phyloP scores from a whole-genome alignment of 768 basidiomycete genomes.

The Collybiopsis confluens region DNA sequence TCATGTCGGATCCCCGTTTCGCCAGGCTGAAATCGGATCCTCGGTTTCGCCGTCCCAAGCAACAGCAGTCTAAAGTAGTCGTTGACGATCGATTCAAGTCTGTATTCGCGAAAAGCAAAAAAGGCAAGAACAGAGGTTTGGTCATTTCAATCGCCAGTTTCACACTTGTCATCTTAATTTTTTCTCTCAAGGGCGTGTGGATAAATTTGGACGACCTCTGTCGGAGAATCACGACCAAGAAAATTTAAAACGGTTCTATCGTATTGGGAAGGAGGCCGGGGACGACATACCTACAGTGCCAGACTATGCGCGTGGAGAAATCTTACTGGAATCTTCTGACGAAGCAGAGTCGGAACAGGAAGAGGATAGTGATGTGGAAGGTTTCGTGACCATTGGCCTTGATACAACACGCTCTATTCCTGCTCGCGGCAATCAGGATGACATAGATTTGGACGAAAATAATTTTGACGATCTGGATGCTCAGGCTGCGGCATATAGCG shows the following conservation, averaged over 20 bases:
- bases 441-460: constrained; percentile 80
- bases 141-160: constrained; percentile 10
- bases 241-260: constrained; percentile 77
- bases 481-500: constrained; percentile 60
- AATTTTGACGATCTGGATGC: constrained; percentile 68
- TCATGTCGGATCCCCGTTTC: constrained; percentile 85
- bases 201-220: constrained; percentile 84
- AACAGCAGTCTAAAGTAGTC: constrained; percentile 74
- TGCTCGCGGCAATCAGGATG: constrained; percentile 39
- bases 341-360: constrained; percentile 49
- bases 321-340: constrained; percentile 82
- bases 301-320: constrained; percentile 90
- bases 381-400: constrained; percentile 47
- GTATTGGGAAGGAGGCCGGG: constrained; percentile 48
- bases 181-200: constrained; percentile 52
- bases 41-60: constrained; percentile 83
- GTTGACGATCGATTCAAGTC: constrained; percentile 91
- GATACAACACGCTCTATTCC: constrained; percentile 39
- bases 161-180: constrained; percentile 4
- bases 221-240: constrained; percentile 69
- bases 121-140: constrained; percentile 26
- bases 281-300: constrained; percentile 33
- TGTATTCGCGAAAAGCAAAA: constrained; percentile 52
- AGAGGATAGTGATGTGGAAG: constrained; percentile 37
- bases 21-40: constrained; percentile 86